phyloP scores from a whole-genome alignment of 2,329 filamentous ascomycete species.

The Hypoxylon sp. region DNA sequence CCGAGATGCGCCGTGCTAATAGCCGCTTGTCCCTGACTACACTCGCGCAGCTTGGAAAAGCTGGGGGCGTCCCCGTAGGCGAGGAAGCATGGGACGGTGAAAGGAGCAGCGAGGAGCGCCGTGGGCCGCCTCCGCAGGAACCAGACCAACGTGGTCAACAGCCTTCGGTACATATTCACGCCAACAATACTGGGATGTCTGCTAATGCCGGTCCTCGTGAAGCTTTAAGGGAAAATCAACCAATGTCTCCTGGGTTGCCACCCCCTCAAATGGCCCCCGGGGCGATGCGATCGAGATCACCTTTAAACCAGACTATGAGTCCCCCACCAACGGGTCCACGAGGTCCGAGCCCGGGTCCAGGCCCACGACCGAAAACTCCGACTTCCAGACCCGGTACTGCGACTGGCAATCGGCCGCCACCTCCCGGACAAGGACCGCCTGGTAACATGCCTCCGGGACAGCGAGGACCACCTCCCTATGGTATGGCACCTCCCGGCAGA shows the following conservation, averaged over 20 bases:
- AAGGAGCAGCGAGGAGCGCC: slow-evolving; percentile 55
- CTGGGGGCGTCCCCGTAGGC: slow-evolving; percentile 66
- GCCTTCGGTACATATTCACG: slow-evolving; percentile 65
- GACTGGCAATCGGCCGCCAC: slow-evolving; percentile 47
- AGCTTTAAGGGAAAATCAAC: slow-evolving; percentile 62
- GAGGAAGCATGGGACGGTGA: slow-evolving; percentile 52
- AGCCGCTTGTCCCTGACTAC: slow-evolving; percentile 88
- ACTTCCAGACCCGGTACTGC: slow-evolving; percentile 52
- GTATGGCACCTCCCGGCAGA: slow-evolving; percentile 48
- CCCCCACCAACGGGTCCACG: slow-evolving; percentile 53
- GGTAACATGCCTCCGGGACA: slow-evolving; percentile 51
- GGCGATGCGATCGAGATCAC: slow-evolving; percentile 62
- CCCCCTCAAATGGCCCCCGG: slow-evolving; percentile 60
- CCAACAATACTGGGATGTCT: slow-evolving; percentile 65
- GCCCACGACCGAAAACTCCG: slow-evolving; percentile 52
- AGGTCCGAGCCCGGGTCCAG: slow-evolving; percentile 55
- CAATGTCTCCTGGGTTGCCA: slow-evolving; percentile 58
- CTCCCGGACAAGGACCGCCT: slow-evolving; percentile 47
- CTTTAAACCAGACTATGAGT: slow-evolving; percentile 56
- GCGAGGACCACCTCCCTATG: slow-evolving; percentile 53
- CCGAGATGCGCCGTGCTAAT: slow-evolving; percentile 84
- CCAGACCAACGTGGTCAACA: slow-evolving; percentile 61
- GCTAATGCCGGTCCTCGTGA: slow-evolving; percentile 70
- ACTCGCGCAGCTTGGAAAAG: slow-evolving; percentile 82
- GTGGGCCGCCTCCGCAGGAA: slow-evolving; percentile 53